phyloP scores from a whole-genome alignment of 768 basidiomycete species.

The Pholiota conissans region DNA sequence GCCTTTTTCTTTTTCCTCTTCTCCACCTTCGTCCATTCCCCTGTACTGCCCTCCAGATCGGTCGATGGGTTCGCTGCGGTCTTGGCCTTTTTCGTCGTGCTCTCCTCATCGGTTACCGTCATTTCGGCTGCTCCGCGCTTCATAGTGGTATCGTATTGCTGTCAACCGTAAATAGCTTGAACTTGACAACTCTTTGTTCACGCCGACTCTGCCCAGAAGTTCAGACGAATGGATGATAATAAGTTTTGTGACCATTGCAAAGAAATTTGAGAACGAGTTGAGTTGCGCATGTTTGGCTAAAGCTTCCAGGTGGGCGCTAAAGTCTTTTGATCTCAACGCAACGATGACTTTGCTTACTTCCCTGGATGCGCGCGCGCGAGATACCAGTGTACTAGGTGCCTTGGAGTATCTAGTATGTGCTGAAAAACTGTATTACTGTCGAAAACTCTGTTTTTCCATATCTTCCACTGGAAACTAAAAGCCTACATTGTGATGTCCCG shows the following conservation, averaged over 20 bases:
- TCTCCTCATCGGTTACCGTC: background rate
- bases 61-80: conserved; percentile 3
- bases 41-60: conserved; percentile 1
- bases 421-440: too few relatives aligned
- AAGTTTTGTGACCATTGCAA: too few relatives aligned
- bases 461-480: too few relatives aligned
- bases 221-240: too few relatives aligned
- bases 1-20: conserved; percentile 72
- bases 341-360: too few relatives aligned
- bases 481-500: too few relatives aligned
- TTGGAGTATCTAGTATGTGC: too few relatives aligned
- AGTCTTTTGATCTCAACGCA: too few relatives aligned
- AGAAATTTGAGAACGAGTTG: conserved; percentile 10
- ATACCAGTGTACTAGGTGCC: too few relatives aligned
- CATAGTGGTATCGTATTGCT: background rate
- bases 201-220: background rate
- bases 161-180: background rate
- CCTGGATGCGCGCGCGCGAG: too few relatives aligned
- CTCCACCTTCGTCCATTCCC: conserved; percentile 70
- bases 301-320: conserved; percentile 31
- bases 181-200: too few relatives aligned
- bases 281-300: conserved; percentile 14
- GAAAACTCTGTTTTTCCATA: too few relatives aligned
- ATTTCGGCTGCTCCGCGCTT: conserved; percentile 11
- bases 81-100: conserved; percentile 18